Evolutionary conservation across 202 grass and related monocot species (phyloP).

Genomic region (Zizania palustris): DNA sequence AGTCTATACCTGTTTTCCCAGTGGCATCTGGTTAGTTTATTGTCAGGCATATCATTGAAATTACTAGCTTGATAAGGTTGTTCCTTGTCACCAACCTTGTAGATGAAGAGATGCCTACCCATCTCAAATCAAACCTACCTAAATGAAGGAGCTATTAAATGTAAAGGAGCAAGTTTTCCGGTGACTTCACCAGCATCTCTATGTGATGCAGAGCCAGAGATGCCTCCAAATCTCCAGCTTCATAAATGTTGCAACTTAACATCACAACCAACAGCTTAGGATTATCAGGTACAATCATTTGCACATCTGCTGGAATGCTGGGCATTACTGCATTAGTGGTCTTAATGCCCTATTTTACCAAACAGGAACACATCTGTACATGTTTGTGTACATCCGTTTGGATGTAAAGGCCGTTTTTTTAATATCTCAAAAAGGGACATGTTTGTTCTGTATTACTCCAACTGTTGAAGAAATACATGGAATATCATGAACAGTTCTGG

Average conservation of each 20-base stretch:
- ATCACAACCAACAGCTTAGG: background rate
- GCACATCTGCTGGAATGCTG: background rate
- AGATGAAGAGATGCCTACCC: slow-evolving; percentile 6
- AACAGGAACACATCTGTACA: too few relatives aligned
- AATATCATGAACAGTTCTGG: too few relatives aligned
- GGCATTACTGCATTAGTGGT: background rate
- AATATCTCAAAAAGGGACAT: background rate
- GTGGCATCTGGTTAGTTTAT: background rate
- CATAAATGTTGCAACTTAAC: slow-evolving; percentile 24
- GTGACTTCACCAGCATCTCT: slow-evolving; percentile 14
- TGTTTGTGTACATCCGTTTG: too few relatives aligned
- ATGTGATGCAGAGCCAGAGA: background rate
- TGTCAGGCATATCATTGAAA: too few relatives aligned
- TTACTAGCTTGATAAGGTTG: too few relatives aligned
- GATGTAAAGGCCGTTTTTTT: too few relatives aligned
- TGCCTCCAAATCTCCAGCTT: slow-evolving; percentile 31
- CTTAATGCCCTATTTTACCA: background rate
- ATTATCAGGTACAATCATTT: background rate
- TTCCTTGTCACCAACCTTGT: slow-evolving; percentile 32
- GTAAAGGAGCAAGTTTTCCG: slow-evolving; percentile 29
- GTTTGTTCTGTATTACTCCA: background rate
- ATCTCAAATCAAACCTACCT: slow-evolving; percentile 46
- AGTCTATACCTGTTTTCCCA: background rate
- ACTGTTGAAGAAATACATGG: too few relatives aligned
- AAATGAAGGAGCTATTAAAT: slow-evolving; percentile 50